Percentiles rank a stretch among this genome's conserved stretches.
Conservation (phyloP, 2,329 filamentous ascomycete species). For the Epichloe festucae region DNA sequence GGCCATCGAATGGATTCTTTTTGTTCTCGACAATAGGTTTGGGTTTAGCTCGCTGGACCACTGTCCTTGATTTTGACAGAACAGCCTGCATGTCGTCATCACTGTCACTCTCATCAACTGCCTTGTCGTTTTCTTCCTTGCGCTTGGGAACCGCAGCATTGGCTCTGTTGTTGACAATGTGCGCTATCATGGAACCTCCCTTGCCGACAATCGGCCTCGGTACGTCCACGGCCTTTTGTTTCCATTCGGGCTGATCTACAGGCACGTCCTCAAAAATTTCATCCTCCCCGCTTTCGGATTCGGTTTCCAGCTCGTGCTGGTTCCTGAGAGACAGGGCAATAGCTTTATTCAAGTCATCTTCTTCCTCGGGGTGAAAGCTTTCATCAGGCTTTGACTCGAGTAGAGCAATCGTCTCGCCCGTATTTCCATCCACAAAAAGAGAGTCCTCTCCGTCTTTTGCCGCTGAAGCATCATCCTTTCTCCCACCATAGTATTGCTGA, state of each 20-base stretch:
- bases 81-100: conserved; percentile 72
- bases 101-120: conserved; percentile 45
- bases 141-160: conserved; percentile 43
- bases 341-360: conserved; percentile 60
- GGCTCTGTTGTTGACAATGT: conserved; percentile 61
- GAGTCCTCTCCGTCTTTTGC: conserved; percentile 37
- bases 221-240: conserved; percentile 37
- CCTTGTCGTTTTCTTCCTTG: conserved; percentile 10
- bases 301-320: conserved; percentile 33
- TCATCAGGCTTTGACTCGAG: conserved; percentile 24
- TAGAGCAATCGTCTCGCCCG: conserved; percentile 11
- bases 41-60: conserved; percentile 31
- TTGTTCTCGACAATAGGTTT: conserved; percentile 34
- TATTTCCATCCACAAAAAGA: conserved; percentile 29
- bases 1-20: conserved; percentile 58
- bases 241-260: conserved; percentile 36
- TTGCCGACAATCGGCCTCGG: conserved; percentile 38
- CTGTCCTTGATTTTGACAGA: conserved; percentile 55
- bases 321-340: conserved; percentile 74
- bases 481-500: conserved; percentile 15
- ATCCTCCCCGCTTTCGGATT: conserved; percentile 27
- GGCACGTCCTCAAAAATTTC: conserved; percentile 38
- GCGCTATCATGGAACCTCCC: conserved; percentile 52
- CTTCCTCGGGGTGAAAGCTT: conserved; percentile 23
- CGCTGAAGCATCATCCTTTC: conserved; percentile 8